Evolutionary conservation across 805 yeast genomes (phyloP).

Genomic region (Wickerhamomyces queroliae): DNA sequence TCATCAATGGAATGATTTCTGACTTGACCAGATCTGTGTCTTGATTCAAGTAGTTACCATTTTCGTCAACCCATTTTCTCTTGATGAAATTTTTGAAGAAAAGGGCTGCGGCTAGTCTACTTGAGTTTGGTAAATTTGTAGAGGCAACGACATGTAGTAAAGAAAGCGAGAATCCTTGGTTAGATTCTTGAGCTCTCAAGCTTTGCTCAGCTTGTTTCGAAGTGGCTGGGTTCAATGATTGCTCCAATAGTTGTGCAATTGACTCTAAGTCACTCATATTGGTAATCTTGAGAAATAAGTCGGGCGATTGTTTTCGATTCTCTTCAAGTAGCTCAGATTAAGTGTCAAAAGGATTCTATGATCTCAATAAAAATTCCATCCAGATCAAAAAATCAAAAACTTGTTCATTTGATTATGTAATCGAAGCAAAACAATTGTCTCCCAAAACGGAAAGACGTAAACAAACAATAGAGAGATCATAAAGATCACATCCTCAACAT

Average conservation of each 20-base stretch:
- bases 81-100: slow-evolving; percentile 85
- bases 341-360: not conserved
- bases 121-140: slow-evolving; percentile 40
- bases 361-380: no score
- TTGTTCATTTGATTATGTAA: not conserved
- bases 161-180: slow-evolving; percentile 70
- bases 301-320: no score
- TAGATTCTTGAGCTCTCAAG: slow-evolving; percentile 55
- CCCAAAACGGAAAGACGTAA: not conserved
- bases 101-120: slow-evolving; percentile 82
- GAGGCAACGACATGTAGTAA: slow-evolving; percentile 76
- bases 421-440: no score
- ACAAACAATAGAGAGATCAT: not conserved
- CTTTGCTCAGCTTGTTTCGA: slow-evolving; percentile 65
- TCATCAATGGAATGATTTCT: slow-evolving; percentile 85
- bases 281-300: no score
- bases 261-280: slow-evolving; percentile 43
- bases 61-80: slow-evolving; percentile 86
- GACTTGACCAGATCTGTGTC: slow-evolving; percentile 67
- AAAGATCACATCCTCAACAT: no score
- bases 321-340: no score
- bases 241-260: slow-evolving; percentile 49
- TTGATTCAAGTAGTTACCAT: slow-evolving; percentile 68
- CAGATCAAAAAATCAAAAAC: not conserved
- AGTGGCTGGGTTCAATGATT: slow-evolving; percentile 57